Percentiles rank a stretch among this genome's conserved stretches.
phyloP scores from a whole-genome alignment of 352 stramenopile genomes.

The Phytopythium chamaehyphon region DNA sequence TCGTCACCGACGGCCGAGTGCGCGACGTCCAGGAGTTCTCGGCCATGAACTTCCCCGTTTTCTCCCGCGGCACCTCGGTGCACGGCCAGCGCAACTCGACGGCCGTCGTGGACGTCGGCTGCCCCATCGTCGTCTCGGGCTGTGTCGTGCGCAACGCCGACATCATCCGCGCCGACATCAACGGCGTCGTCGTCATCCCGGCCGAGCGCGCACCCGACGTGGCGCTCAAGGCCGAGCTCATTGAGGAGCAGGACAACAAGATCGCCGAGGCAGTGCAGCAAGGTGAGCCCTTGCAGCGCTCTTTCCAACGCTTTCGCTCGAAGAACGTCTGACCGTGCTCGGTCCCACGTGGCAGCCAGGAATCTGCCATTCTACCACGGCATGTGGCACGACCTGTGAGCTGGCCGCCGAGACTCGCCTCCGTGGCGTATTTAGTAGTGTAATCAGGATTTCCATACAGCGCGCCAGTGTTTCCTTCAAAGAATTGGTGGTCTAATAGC shows the following conservation, averaged over 20 bases:
- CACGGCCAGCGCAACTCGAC: conserved; percentile 56
- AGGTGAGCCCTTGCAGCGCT: conserved; percentile 69
- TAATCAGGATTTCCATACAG: too few species aligned
- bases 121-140: conserved; percentile 59
- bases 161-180: conserved; percentile 80
- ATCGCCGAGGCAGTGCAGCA: conserved; percentile 74
- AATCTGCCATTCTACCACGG: conserved; percentile 6
- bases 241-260: conserved; percentile 80
- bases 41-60: conserved; percentile 62
- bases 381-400: conserved; percentile 7
- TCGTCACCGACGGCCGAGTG: conserved; percentile 74
- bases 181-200: conserved; percentile 78
- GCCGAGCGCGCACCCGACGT: conserved; percentile 66
- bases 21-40: conserved; percentile 74
- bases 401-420: too few species aligned
- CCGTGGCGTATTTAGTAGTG: too few species aligned
- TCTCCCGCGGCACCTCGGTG: conserved; percentile 67
- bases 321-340: conserved; percentile 46
- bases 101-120: conserved; percentile 65
- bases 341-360: conserved; percentile 2
- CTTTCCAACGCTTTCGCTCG: conserved; percentile 75
- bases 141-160: conserved; percentile 77
- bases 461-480: too few species aligned
- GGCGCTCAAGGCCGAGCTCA: conserved; percentile 62
- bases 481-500: too few species aligned